Base-by-base conservation (phyloP, 805 yeast genomes). In the Wickerhamiella bombiphila region DNA sequence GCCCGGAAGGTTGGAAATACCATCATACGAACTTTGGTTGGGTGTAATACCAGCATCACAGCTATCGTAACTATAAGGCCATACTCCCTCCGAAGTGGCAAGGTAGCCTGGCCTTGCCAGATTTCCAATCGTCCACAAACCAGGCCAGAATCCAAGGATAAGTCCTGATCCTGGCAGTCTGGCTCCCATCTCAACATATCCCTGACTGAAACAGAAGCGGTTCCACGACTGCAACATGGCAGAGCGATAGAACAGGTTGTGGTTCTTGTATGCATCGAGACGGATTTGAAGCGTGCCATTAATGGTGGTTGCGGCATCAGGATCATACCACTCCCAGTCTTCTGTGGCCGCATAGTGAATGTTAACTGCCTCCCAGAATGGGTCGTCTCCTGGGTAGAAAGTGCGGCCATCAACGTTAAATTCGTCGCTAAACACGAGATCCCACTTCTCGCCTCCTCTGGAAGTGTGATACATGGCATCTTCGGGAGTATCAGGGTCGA, bases 41-140 rank as follows among this genome's bases (percentile, higher is more conserved):
- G 94, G 80, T 2, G 96, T 85, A 46, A 85, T 85, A 47, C 97
- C 97, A 2, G 86, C 85, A 62, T 86, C 95, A 60, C 96, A 86
- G 3, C 72, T 56, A 25, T 78, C 77, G 56, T 86, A 86, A 2
- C 88, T 66, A 52, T 85, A 86, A 3, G 97, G 96, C 97, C 97
- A 86, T 20, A 80, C 77, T 42, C 96, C 96, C 19, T 86, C 93
- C 2, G 94, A 74, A 3, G 88, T 66, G 4, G 93, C 82, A 62
- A 73, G 60, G 54, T 72, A 86, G 8, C 97, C 97, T 0, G 96
- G 93, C 49, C 96, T 72, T 20, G 80, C 97, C 46, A 86, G 65
- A 53, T 86, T 86, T 32, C 96, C 96, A 74, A 86, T 66, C 3
- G 94, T 70, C 96, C 96, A 86, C 41, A 82, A 50, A 66, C 95